Conservation (phyloP, 495 filamentous ascomycete genomes). For the Amphirosellinia nigrospora region DNA sequence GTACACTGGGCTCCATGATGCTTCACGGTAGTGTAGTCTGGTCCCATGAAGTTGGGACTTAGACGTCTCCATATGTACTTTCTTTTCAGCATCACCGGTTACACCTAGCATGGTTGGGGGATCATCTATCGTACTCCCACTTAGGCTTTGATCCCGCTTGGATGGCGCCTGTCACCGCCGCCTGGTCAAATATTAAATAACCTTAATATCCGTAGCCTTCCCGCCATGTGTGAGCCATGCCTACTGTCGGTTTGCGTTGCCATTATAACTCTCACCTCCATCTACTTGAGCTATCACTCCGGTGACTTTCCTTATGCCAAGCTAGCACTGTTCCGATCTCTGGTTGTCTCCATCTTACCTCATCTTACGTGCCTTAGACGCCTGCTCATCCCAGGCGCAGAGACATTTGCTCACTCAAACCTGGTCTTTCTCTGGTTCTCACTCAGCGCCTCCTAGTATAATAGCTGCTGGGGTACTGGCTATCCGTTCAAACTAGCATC, state of each 20-base stretch:
- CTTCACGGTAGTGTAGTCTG: slow-evolving; percentile 30
- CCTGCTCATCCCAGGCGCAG: slow-evolving; percentile 20
- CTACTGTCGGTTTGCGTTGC: slow-evolving; percentile 29
- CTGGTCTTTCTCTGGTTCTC: slow-evolving; percentile 11
- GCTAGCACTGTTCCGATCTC: slow-evolving; percentile 15
- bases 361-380: slow-evolving; percentile 29
- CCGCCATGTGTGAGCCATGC: slow-evolving; percentile 35
- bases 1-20: slow-evolving; percentile 42
- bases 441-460: slow-evolving; percentile 10
- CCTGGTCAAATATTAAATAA: slow-evolving; percentile 42
- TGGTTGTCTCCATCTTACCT: slow-evolving; percentile 29
- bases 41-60: slow-evolving; percentile 43
- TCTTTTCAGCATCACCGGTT: slow-evolving; percentile 45
- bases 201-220: slow-evolving; percentile 44
- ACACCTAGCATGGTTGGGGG: slow-evolving; percentile 45
- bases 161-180: slow-evolving; percentile 42
- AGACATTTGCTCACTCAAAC: slow-evolving; percentile 19
- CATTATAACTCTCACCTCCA: slow-evolving; percentile 19
- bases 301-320: slow-evolving; percentile 29
- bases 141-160: slow-evolving; percentile 42
- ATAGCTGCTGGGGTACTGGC: not conserved
- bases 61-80: slow-evolving; percentile 36
- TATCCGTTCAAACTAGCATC: slow-evolving; percentile 14
- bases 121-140: slow-evolving; percentile 36
- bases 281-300: not conserved